Evolutionary conservation across 441 rosid species (phyloP).

Genomic region (Pelargonium cotyledonis): DNA sequence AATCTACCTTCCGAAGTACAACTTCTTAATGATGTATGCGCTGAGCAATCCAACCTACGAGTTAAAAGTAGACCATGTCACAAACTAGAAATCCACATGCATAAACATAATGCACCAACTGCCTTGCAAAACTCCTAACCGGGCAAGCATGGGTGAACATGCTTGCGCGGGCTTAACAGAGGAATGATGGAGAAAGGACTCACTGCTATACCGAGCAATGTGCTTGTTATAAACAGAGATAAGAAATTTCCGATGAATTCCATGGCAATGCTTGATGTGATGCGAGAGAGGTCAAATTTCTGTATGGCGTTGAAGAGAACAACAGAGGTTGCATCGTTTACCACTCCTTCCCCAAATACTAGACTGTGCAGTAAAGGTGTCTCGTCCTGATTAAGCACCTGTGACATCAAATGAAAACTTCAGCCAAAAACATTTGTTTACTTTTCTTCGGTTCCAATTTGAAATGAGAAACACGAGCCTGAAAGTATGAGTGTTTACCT

Average conservation of each 20-base stretch:
- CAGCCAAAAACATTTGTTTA: neutral
- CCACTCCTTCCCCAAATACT: conserved; percentile 94
- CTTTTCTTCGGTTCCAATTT: neutral
- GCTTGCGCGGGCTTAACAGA: neutral
- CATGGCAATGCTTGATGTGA: conserved; percentile 48
- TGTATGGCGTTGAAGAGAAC: conserved; percentile 95
- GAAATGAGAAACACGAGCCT: neutral
- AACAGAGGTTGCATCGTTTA: conserved; percentile 92
- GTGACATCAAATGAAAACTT: conserved; percentile 17
- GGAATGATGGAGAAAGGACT: conserved; percentile 24
- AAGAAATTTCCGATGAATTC: conserved; percentile 63
- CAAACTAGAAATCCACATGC: neutral
- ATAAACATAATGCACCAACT: neutral
- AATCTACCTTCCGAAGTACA: conserved; percentile 76
- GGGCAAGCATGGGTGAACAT: neutral
- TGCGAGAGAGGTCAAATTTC: conserved; percentile 63
- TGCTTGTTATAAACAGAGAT: conserved; percentile 69
- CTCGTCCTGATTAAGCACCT: conserved; percentile 93
- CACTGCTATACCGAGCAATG: conserved; percentile 70
- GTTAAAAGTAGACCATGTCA: neutral
- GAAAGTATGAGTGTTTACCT: conserved; percentile 33
- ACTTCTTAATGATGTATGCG: conserved; percentile 76
- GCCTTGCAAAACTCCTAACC: too few relatives aligned
- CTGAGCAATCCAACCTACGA: conserved; percentile 73
- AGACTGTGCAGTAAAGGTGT: conserved; percentile 89